These are phyloP conservation scores for Chrysoporthe deuterocubensis DNA, from an alignment of 2,329 filamentous ascomycete species.

Conservation along the genomic window DNA sequence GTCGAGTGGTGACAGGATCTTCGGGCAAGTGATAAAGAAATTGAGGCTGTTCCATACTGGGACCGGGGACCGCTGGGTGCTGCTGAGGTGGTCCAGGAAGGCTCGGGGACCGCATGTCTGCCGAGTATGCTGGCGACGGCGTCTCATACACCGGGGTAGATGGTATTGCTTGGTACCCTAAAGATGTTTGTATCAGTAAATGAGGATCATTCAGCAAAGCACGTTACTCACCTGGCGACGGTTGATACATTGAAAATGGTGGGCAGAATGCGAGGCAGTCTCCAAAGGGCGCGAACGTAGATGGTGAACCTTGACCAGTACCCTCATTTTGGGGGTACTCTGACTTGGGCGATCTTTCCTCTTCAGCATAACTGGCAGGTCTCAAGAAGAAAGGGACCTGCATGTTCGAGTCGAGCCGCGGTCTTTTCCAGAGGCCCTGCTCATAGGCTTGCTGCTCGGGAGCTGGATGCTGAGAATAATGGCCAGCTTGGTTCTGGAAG, in stretches of 20 bases:
- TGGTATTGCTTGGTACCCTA: conserved; percentile 21
- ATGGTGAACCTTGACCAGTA: neutral
- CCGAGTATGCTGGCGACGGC: conserved; percentile 17
- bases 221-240: conserved; percentile 16
- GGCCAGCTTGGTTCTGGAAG: conserved; percentile 21
- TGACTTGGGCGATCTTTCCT: conserved; percentile 17
- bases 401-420: conserved; percentile 32
- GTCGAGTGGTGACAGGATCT: conserved; percentile 27
- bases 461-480: conserved; percentile 8
- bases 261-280: conserved; percentile 16
- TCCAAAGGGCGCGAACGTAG: conserved; percentile 11
- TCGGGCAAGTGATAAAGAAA: conserved; percentile 13
- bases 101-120: conserved; percentile 19
- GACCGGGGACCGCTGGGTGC: conserved; percentile 16
- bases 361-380: neutral
- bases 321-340: conserved; percentile 20
- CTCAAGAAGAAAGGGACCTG: conserved; percentile 12
- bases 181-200: conserved; percentile 6
- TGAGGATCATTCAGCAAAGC: neutral
- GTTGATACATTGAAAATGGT: conserved; percentile 14
- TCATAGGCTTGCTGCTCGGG: conserved; percentile 15
- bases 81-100: conserved; percentile 11
- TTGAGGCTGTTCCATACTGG: conserved; percentile 23
- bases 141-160: conserved; percentile 16
- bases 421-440: conserved; percentile 37